Evolutionary conservation across 768 basidiomycete species (phyloP).

Genomic region (Suillus occidentalis): DNA sequence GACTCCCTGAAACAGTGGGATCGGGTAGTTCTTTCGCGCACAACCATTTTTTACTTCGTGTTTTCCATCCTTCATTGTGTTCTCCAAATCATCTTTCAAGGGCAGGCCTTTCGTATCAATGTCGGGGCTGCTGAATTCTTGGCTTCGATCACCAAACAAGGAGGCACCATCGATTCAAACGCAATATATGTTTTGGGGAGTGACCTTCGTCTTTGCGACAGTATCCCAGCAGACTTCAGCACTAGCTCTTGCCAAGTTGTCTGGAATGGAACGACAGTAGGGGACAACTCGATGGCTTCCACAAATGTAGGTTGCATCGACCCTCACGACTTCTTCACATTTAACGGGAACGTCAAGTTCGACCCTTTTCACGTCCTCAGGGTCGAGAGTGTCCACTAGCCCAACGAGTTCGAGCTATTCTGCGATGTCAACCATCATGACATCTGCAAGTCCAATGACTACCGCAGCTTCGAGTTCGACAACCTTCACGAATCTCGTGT

Average conservation of each 20-base stretch:
- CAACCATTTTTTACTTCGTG: constrained; percentile 63
- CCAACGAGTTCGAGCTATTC: neutral
- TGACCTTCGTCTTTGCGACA: constrained; percentile 59
- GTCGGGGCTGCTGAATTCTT: constrained; percentile 55
- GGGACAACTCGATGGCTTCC: constrained; percentile 8
- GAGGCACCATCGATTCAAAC: constrained; percentile 45
- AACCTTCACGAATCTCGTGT: neutral
- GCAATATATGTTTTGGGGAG: constrained; percentile 44
- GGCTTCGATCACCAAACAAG: constrained; percentile 47
- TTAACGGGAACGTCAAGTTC: neutral
- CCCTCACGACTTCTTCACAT: neutral
- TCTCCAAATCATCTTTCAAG: constrained; percentile 69
- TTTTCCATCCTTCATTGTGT: constrained; percentile 68
- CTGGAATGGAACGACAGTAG: constrained; percentile 45
- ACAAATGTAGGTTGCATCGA: neutral
- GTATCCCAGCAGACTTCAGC: constrained; percentile 41
- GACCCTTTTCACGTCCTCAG: neutral
- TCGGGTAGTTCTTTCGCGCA: constrained; percentile 64
- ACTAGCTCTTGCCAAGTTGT: constrained; percentile 49
- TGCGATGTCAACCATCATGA: too few species aligned
- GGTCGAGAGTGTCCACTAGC: neutral
- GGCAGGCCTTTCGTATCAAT: constrained; percentile 65
- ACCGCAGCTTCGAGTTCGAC: neutral
- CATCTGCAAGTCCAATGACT: neutral
- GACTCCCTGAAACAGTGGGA: constrained; percentile 49